Evolutionary conservation across 768 basidiomycete genomes (phyloP).

Genomic region (Hysterangium stoloniferum): DNA sequence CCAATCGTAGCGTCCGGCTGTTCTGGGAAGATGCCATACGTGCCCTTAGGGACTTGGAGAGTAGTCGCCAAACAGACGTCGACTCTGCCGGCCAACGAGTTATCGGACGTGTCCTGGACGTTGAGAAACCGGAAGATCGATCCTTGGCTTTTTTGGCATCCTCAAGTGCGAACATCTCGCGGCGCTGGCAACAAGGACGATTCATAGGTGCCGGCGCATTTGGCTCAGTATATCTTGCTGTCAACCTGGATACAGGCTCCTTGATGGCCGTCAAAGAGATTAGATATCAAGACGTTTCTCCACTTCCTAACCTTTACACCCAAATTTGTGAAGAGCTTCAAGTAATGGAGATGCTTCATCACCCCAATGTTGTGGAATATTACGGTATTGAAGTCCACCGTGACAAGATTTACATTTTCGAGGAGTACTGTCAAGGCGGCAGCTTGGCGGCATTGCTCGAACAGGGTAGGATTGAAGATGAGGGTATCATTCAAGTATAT

Average conservation of each 20-base stretch:
- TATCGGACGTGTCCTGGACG: slow-evolving; percentile 87
- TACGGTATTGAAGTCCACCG: slow-evolving; percentile 98
- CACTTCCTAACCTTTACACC: slow-evolving; percentile 78
- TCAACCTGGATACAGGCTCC: slow-evolving; percentile 91
- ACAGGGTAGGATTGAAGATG: slow-evolving; percentile 93
- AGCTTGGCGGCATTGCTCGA: slow-evolving; percentile 84
- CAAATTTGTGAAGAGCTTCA: slow-evolving; percentile 94
- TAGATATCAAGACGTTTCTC: slow-evolving; percentile 89
- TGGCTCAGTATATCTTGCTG: slow-evolving; percentile 97
- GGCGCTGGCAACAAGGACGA: slow-evolving; percentile 96
- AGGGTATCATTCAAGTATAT: slow-evolving; percentile 91
- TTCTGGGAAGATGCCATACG: slow-evolving; percentile 68
- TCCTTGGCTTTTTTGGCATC: slow-evolving; percentile 92
- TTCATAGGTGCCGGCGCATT: slow-evolving; percentile 99
- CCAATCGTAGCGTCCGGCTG: slow-evolving; percentile 48
- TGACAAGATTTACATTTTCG: slow-evolving; percentile 98
- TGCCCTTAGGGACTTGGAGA: slow-evolving; percentile 59
- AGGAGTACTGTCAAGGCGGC: slow-evolving; percentile 96
- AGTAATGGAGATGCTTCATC: slow-evolving; percentile 97
- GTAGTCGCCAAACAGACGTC: slow-evolving; percentile 45
- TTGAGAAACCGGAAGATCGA: slow-evolving; percentile 88
- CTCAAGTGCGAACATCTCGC: slow-evolving; percentile 90
- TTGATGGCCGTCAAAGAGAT: slow-evolving; percentile 99
- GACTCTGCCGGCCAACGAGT: slow-evolving; percentile 59
- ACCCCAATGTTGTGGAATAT: slow-evolving; percentile 97